Percentiles rank a stretch among this genome's conserved stretches.
phyloP scores from a whole-genome alignment of 345 rosid genomes.

The Tarenaya hassleriana region DNA sequence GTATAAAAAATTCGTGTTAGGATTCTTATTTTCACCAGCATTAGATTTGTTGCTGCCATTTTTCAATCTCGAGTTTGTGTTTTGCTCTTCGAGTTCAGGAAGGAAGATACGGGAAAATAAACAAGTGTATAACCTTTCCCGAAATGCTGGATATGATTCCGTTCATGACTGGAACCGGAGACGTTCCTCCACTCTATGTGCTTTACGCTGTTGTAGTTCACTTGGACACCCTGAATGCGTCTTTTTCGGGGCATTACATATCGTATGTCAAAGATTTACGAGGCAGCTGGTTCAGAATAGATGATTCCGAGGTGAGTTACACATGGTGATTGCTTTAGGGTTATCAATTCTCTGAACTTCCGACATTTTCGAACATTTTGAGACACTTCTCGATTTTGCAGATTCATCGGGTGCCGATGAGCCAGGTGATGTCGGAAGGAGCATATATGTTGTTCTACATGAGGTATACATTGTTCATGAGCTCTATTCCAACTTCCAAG shows the following conservation, averaged over 20 bases:
- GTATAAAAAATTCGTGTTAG: no score
- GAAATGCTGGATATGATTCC: constrained; percentile 82
- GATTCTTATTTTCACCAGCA: no score
- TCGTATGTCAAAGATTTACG: constrained; percentile 65
- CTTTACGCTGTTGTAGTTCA: constrained; percentile 81
- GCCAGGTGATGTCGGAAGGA: constrained; percentile 92
- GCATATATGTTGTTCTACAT: constrained; percentile 84
- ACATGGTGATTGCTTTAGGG: no score
- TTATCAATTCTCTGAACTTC: no score
- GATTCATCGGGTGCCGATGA: constrained; percentile 65
- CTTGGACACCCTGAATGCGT: constrained; percentile 71
- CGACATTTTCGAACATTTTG: not conserved
- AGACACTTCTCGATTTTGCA: constrained; percentile 18
- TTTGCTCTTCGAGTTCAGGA: constrained; percentile 37
- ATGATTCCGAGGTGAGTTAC: constrained; percentile 59
- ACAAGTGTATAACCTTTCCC: constrained; percentile 71
- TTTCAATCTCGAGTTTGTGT: not conserved
- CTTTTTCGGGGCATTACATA: constrained; percentile 78
- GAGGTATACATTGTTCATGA: constrained; percentile 37
- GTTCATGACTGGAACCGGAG: constrained; percentile 62
- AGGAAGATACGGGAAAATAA: constrained; percentile 71
- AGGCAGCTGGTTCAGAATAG: constrained; percentile 73
- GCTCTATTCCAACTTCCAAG: not conserved
- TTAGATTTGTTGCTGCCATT: no score
- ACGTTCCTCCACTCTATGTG: constrained; percentile 68